Evolutionary conservation across 1,139 yeast species (phyloP), one percentile per base, ranked within the genome.

Genomic region (Petasospora fabianii): DNA sequence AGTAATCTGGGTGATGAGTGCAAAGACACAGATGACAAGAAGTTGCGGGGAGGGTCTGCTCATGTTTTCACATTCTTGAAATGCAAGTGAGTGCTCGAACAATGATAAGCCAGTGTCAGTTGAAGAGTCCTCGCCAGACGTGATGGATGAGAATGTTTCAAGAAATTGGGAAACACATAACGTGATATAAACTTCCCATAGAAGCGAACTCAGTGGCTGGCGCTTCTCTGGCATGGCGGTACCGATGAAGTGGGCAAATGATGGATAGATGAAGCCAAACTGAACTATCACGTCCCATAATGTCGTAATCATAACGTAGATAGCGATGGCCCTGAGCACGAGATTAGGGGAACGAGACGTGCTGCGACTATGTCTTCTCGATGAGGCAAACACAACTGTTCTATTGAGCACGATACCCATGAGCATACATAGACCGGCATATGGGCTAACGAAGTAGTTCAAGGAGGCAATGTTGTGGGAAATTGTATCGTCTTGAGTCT

Each of bases 81-180:
- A 82, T 11, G 86, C 84, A 21, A 82, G 60, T 1, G 88, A 80
- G 53, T 78, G 82, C 54, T 84, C 94, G 58, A 84, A 82, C 24
- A 83, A 61, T 0, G 92, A 80, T 49, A 83, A 65, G 0, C 88
- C 88, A 9, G 83, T 72, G 48, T 82, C 92, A 9, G 77, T 72
- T 40, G 71, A 69, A 2, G 87, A 84, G 33, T 70, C 68, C 24
- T 62, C 61, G 7, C 85, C 86, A 40, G 73, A 71, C 3, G 80
- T 68, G 15, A 77, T 77, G 7, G 84, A 70, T 2, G 79, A 66
- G 49, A 84, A 80, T 0, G 87, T 80, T 56, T 84, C 92, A n/a
- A 80, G 63, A 44, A 80, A 77, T 52, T 80, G 77, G 58, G 81
- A 79, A 17, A 75, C 58, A 54, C 92, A 82, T 39, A 80, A 66